Percentiles rank a stretch among this genome's conserved stretches.
Evolutionary conservation across 192 early-diverging fungal species (phyloP).

Genomic region (Rhizophlyctis rosea): DNA sequence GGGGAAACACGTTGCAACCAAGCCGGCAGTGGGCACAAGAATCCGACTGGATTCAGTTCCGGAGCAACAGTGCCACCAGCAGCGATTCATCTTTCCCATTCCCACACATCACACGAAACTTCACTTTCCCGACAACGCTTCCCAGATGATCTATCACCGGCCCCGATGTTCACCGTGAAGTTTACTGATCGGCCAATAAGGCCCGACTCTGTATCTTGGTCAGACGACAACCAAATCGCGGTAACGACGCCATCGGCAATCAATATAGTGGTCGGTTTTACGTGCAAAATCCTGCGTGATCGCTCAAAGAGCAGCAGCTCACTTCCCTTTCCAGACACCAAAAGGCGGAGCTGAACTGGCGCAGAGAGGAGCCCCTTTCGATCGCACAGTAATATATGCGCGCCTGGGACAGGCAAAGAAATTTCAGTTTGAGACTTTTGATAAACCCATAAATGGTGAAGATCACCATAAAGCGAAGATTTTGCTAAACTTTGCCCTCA

Average conservation of each 20-base stretch:
- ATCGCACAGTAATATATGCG: background rate
- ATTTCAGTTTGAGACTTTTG: background rate
- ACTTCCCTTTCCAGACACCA: background rate
- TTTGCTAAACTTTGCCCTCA: background rate
- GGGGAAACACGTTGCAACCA: too few relatives aligned
- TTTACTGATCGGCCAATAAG: constrained; percentile 13
- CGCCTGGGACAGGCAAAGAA: background rate
- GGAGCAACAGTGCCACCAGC: too few relatives aligned
- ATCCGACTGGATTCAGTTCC: too few relatives aligned
- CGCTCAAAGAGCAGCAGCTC: background rate
- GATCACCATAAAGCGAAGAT: too few relatives aligned
- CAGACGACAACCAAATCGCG: constrained; percentile 27
- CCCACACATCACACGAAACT: too few relatives aligned
- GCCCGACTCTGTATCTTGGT: constrained; percentile 21
- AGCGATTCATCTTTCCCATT: too few relatives aligned
- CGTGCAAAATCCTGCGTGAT: background rate
- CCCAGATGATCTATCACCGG: too few relatives aligned
- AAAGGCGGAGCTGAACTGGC: background rate
- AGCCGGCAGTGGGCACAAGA: too few relatives aligned
- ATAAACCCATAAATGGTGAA: background rate
- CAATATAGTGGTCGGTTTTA: constrained; percentile 14
- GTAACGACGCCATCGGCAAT: constrained; percentile 10
- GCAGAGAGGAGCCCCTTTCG: background rate
- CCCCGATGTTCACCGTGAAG: background rate
- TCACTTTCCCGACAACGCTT: too few relatives aligned